Percentiles rank a stretch among this genome's conserved stretches.
These are phyloP conservation scores for Albugo candida DNA, from an alignment of 352 stramenopile species.

Conservation along the genomic window DNA sequence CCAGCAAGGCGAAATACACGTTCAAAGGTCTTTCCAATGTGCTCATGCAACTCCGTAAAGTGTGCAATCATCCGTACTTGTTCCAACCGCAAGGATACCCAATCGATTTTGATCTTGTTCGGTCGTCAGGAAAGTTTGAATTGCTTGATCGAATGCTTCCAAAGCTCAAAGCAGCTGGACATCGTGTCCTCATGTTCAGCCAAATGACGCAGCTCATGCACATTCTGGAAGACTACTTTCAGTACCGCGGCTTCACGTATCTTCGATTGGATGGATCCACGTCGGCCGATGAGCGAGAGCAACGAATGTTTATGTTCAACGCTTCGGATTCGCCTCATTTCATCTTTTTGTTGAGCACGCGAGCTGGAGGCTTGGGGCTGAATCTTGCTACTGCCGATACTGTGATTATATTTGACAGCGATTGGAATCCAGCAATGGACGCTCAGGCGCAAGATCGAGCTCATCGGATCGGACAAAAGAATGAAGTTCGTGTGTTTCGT, in stretches of 20 bases:
- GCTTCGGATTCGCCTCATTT: constrained; percentile 80
- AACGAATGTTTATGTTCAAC: constrained; percentile 98
- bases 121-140: constrained; percentile 85
- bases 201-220: constrained; percentile 84
- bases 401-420: constrained; percentile 98
- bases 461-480: constrained; percentile 85
- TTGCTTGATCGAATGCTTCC: constrained; percentile 93
- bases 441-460: constrained; percentile 82
- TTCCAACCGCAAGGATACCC: constrained; percentile 73
- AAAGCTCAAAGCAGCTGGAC: constrained; percentile 83
- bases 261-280: constrained; percentile 92
- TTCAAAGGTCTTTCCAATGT: constrained; percentile 76
- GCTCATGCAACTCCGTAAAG: constrained; percentile 76
- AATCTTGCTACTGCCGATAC: constrained; percentile 97
- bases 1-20: constrained; percentile 57
- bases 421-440: constrained; percentile 98
- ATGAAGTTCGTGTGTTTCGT: constrained; percentile 75
- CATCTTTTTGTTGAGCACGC: constrained; percentile 94
- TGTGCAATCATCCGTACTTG: constrained; percentile 80
- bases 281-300: constrained; percentile 90
- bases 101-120: constrained; percentile 66
- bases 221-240: constrained; percentile 81
- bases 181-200: constrained; percentile 82
- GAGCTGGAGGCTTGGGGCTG: constrained; percentile 91
- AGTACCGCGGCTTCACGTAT: constrained; percentile 84